Evolutionary conservation across 2,329 filamentous ascomycete species (phyloP).

Genomic region (Biscogniauxia mediterranea): DNA sequence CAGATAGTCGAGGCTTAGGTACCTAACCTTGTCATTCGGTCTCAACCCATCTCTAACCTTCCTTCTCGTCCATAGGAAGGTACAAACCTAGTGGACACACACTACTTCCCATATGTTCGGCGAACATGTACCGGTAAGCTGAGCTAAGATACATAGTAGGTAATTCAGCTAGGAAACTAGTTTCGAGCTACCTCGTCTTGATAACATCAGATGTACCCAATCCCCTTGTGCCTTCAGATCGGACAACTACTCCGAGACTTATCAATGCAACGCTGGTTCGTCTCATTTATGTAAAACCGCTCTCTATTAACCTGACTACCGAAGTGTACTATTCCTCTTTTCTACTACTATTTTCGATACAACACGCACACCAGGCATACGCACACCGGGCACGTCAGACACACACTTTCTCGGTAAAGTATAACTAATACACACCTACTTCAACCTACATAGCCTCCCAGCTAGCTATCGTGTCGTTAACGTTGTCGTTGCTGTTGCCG

Average conservation of each 20-base stretch:
- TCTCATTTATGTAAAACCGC: background rate
- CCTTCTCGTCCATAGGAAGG: background rate
- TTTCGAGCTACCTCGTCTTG: background rate
- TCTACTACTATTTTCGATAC: background rate
- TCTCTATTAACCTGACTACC: background rate
- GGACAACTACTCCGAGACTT: too few species aligned
- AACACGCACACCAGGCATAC: too few species aligned
- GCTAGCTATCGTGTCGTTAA: too few species aligned
- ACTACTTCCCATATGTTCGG: too few species aligned
- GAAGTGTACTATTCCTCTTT: background rate
- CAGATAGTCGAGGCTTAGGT: background rate
- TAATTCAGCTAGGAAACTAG: background rate
- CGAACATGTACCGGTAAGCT: background rate
- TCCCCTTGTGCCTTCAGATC: too few species aligned
- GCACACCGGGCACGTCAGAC: too few species aligned
- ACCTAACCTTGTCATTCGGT: slow-evolving; percentile 1
- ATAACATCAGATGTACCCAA: too few species aligned
- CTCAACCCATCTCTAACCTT: background rate
- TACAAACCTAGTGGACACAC: too few species aligned
- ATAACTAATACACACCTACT: too few species aligned
- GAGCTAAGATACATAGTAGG: background rate
- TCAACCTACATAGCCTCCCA: too few species aligned
- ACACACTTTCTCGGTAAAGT: too few species aligned
- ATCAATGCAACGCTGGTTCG: background rate
- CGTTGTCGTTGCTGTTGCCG: too few species aligned